A percentile compares a stretch with the other conserved stretches of the same genome.
Conservation (phyloP, 257 asterid species). For the Gentiana dahurica region DNA sequence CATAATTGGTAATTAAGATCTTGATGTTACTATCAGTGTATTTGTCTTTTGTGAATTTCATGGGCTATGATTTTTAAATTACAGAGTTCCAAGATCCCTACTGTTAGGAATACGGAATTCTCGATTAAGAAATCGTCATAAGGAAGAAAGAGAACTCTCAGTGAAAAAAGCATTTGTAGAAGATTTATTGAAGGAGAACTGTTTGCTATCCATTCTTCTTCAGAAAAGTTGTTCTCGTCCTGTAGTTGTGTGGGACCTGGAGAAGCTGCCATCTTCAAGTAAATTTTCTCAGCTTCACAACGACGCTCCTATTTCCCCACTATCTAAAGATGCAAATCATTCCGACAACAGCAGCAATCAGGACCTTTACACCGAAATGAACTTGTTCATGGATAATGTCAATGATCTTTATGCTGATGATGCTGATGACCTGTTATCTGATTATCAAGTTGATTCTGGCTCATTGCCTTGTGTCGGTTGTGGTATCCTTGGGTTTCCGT, state of each 20-base stretch:
- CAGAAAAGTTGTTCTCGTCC: slow-evolving; percentile 42
- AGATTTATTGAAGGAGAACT: slow-evolving; percentile 75
- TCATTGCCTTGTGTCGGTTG: slow-evolving; percentile 90
- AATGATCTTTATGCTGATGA: slow-evolving; percentile 56
- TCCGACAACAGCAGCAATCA: slow-evolving; percentile 19
- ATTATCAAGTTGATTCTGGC: slow-evolving; percentile 86
- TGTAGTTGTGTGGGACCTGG: slow-evolving; percentile 68
- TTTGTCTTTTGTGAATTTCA: slow-evolving; percentile 10
- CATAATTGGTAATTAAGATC: neutral
- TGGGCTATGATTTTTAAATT: slow-evolving; percentile 19
- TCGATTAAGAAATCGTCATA: slow-evolving; percentile 77
- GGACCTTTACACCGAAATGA: slow-evolving; percentile 41
- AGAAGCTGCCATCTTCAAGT: slow-evolving; percentile 56
- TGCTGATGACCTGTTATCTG: slow-evolving; percentile 51
- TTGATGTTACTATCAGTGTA: neutral
- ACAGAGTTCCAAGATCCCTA: slow-evolving; percentile 93
- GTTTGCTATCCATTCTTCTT: slow-evolving; percentile 42
- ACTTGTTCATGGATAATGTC: slow-evolving; percentile 38
- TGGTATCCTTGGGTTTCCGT: slow-evolving; percentile 97
- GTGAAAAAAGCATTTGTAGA: slow-evolving; percentile 82
- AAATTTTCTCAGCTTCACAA: slow-evolving; percentile 45
- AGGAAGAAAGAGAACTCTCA: slow-evolving; percentile 78
- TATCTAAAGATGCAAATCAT: slow-evolving; percentile 27
- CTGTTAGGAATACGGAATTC: slow-evolving; percentile 89
- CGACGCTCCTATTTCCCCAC: slow-evolving; percentile 18